phyloP scores from a whole-genome alignment of 164 flowering plant genomes.

The Magnolia kwangsiensis region DNA sequence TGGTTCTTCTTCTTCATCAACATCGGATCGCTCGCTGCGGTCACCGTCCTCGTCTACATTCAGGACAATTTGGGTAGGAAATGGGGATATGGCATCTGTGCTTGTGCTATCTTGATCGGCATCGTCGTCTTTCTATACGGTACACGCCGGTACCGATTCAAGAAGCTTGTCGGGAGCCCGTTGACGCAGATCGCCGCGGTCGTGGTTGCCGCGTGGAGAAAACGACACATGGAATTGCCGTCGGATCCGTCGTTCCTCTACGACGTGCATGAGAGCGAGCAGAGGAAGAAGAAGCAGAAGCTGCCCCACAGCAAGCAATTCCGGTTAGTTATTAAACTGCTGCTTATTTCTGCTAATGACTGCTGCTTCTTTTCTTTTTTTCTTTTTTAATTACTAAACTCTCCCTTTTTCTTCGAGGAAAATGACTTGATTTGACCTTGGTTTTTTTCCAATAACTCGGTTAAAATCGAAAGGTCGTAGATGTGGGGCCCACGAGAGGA shows the following conservation, averaged over 20 bases:
- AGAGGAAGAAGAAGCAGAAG: constrained; percentile 51
- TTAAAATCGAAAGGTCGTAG: neutral
- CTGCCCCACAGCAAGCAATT: constrained; percentile 75
- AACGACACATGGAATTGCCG: constrained; percentile 55
- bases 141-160: constrained; percentile 73
- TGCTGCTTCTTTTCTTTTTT: neutral
- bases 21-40: constrained; percentile 74
- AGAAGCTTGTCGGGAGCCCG: constrained; percentile 86
- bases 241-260: constrained; percentile 52
- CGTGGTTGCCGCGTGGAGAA: constrained; percentile 64
- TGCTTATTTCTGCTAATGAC: neutral
- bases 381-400: too few species aligned
- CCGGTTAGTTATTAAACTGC: constrained; percentile 43
- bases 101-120: constrained; percentile 48
- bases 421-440: neutral
- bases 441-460: neutral
- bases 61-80: constrained; percentile 76
- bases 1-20: constrained; percentile 95
- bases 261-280: constrained; percentile 29
- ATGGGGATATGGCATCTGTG: constrained; percentile 91
- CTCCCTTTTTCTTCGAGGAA: neutral
- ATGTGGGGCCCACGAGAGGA: neutral
- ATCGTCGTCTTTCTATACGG: constrained; percentile 59
- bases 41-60: constrained; percentile 79
- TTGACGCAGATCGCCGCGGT: constrained; percentile 75